Evolutionary conservation across 805 yeast species (phyloP), one percentile per base, ranked within the genome.

Genomic region (Wickerhamomyces xylosicus): DNA sequence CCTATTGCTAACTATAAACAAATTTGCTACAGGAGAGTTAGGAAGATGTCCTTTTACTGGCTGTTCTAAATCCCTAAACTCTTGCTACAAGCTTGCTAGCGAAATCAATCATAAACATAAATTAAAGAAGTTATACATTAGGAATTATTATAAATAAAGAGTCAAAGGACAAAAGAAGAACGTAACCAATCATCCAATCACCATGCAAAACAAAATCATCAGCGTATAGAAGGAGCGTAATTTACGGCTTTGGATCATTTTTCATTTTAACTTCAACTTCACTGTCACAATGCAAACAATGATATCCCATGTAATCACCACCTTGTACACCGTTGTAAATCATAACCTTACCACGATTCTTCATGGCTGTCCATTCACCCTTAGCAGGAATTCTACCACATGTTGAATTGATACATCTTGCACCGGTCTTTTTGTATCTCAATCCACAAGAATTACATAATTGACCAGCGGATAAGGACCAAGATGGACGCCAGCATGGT

Each of bases 401-500:
- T 16, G 62, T 54, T 2, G 68, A 61, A 49, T 84, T 82, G 37
- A 83, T 65, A 62, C 98, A 90, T 54, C 97, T 72, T 3, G 95
- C 95, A 20, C 85, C 84, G 0, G 97, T 89, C 64, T 90, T 90
- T 61, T 92, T 89, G 64, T 85, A 90, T 47, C 98, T 70, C 51
- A 90, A 67, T 1, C 98, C 98, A 62, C 98, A 90, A 1, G 96
- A 85, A 57, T 90, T 90, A 66, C 98, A 90, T 48, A 90, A 70
- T 63, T 89, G 97, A n/a, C 97, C 97, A 45, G 83, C 86, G 47
- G 78, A 67, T 20, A 77, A 68, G 3, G 90, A 79, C 98, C 98
- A 90, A 5, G 95, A 82, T 2, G 98, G 98, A 56, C 98, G 74
- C 98, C 98, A 90, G 61, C 98, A 90, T 4, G 98, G 98, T 5